phyloP scores from a whole-genome alignment of 352 stramenopile genomes.

The Aphanomyces astaci region DNA sequence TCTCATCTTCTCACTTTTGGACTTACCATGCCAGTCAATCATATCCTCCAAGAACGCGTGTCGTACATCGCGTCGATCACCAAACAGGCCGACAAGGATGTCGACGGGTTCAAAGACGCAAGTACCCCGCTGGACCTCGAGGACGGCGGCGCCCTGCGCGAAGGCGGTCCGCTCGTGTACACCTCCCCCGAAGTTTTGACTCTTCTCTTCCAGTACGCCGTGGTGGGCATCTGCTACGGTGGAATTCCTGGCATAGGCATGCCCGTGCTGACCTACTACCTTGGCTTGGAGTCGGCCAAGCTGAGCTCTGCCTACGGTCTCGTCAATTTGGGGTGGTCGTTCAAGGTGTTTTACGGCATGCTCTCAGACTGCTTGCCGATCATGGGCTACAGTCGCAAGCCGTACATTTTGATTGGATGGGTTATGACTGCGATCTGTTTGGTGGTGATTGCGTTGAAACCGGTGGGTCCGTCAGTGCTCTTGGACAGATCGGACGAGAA shows the following conservation, averaged over 20 bases:
- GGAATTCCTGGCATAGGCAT: conserved; percentile 31
- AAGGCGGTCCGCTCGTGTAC: conserved; percentile 36
- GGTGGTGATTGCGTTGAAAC: not conserved
- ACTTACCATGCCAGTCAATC: not conserved
- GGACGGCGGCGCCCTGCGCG: conserved; percentile 59
- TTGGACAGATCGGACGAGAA: not conserved
- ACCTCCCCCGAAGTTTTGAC: conserved; percentile 28
- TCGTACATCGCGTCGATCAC: conserved; percentile 1
- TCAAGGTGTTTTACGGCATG: conserved; percentile 27
- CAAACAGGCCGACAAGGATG: not conserved
- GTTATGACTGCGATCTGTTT: not conserved
- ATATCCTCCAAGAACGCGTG: not conserved
- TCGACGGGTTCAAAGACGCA: not conserved
- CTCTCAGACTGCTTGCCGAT: conserved; percentile 27
- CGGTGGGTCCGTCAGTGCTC: not conserved
- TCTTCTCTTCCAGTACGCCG: conserved; percentile 28
- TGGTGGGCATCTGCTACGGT: conserved; percentile 30
- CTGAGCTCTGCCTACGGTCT: conserved; percentile 36
- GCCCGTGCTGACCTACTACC: conserved; percentile 41
- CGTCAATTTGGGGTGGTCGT: conserved; percentile 37
- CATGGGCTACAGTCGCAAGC: conserved; percentile 12
- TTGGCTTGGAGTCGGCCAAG: conserved; percentile 37
- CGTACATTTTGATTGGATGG: conserved; percentile 18
- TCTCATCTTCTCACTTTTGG: not conserved
- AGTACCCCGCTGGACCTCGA: conserved; percentile 19